Evolutionary conservation across 169 alveolate species (phyloP).

Genomic region (Plasmodium fragile): DNA sequence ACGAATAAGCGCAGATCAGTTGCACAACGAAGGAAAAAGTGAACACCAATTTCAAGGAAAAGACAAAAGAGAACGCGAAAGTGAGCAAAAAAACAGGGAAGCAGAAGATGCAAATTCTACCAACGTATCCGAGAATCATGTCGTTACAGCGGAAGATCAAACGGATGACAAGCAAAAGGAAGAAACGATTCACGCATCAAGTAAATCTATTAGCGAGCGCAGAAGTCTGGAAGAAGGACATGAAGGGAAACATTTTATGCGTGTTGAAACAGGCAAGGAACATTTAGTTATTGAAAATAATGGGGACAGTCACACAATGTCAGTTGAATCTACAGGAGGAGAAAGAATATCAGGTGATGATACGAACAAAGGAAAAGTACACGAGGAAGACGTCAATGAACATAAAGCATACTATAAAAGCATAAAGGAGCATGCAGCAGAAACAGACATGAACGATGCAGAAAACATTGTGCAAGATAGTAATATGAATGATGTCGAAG

Average conservation of each 20-base stretch:
- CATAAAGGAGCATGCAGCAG: constrained; percentile 4
- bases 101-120: neutral
- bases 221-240: neutral
- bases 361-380: neutral
- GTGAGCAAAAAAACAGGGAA: neutral
- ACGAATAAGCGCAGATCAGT: neutral
- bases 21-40: neutral
- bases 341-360: constrained; percentile 12
- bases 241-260: neutral
- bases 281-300: neutral
- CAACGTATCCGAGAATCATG: neutral
- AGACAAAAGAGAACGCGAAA: neutral
- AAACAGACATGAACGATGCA: neutral
- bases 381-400: neutral
- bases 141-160: neutral
- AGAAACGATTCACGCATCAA: neutral
- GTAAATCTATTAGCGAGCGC: neutral
- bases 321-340: neutral
- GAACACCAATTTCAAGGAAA: neutral
- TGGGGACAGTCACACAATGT: neutral
- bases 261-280: neutral
- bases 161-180: neutral
- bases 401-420: neutral
- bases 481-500: neutral
- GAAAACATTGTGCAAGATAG: neutral